Evolutionary conservation across 2,329 filamentous ascomycete species (phyloP).

Genomic region (Ophiosphaerella narmari): DNA sequence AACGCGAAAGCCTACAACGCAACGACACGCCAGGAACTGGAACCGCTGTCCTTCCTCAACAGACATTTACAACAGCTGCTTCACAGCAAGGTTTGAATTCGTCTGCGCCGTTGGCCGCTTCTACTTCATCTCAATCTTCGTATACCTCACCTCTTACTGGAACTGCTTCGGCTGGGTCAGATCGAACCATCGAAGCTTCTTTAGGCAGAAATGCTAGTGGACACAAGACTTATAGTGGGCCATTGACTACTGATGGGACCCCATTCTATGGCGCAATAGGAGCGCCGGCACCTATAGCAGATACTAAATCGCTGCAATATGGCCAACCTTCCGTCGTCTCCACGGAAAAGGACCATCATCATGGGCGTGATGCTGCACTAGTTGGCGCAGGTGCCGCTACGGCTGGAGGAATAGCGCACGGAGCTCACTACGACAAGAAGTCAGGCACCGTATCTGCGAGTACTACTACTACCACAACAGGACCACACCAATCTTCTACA

Average conservation of each 20-base stretch:
- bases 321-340: neutral
- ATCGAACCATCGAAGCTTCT: too few species aligned
- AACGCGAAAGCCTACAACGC: slow-evolving; percentile 2
- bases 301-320: slow-evolving; percentile 1
- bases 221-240: slow-evolving; percentile 1
- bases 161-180: neutral
- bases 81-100: slow-evolving; percentile 3
- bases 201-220: too few species aligned
- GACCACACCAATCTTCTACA: slow-evolving; percentile 32
- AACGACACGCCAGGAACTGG: slow-evolving; percentile 9
- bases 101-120: slow-evolving; percentile 6
- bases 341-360: slow-evolving; percentile 22
- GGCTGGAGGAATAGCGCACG: slow-evolving; percentile 20
- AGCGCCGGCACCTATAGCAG: slow-evolving; percentile 10
- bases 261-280: slow-evolving; percentile 16
- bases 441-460: slow-evolving; percentile 27
- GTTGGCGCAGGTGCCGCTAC: slow-evolving; percentile 22
- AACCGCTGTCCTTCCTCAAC: slow-evolving; percentile 5
- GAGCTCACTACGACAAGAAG: slow-evolving; percentile 21
- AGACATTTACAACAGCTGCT: neutral
- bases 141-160: neutral
- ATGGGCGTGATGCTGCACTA: slow-evolving; percentile 27
- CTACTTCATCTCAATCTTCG: neutral
- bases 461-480: slow-evolving; percentile 36
- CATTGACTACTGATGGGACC: neutral